Base-by-base conservation (phyloP, 768 basidiomycete species). In the Strobilomyces dryophilus region DNA sequence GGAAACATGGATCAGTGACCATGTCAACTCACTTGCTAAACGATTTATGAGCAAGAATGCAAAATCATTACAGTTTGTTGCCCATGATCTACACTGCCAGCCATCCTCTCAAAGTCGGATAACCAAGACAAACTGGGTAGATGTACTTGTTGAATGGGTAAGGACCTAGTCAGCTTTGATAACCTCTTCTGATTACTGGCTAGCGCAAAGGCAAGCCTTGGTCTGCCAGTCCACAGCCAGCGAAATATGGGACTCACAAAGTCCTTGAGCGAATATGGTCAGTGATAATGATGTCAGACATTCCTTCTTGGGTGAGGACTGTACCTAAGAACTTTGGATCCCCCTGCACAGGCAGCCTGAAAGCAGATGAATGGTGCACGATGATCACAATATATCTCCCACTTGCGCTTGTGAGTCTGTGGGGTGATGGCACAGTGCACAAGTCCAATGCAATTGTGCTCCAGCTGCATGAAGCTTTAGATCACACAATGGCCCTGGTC, bases 331-430 rank as follows among this genome's bases (percentile, higher is more conserved):
- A 53, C 26, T 53, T 48, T 31, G 47, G 41, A 12, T 14, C n/a
- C 12, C 17, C 31, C 1, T 2, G 24, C 0, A 27, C 43, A 1
- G 53, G 47, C 1, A 44, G 10, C 2, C 17, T 49, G 46, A 54
- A 54, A 15, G 53, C 47, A 24, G 53, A 54, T 11, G 29, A 54
- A 49, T 54, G 53, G 53, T 10, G 12, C 1, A 49, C 29, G 0
- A 24, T 54, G 12, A 32, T n/a, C 5, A 54, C 27, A 1, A 26
- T 54, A 1, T 46, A 46, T 35, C 18, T 46, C 5, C 45, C 32
- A 3, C 10, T 46, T 14, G 29, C 43, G 18, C 29, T 53, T 0
- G 21, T 48, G 10, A 53, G n/a, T 8, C 5, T 53, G 1, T 48
- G 46, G 41, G 20, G 41, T 11, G 40, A 47, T 5, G 35, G 40